Evolutionary conservation across 495 filamentous ascomycete genomes (phyloP).

Genomic region (Lasiosphaeris hirsuta): DNA sequence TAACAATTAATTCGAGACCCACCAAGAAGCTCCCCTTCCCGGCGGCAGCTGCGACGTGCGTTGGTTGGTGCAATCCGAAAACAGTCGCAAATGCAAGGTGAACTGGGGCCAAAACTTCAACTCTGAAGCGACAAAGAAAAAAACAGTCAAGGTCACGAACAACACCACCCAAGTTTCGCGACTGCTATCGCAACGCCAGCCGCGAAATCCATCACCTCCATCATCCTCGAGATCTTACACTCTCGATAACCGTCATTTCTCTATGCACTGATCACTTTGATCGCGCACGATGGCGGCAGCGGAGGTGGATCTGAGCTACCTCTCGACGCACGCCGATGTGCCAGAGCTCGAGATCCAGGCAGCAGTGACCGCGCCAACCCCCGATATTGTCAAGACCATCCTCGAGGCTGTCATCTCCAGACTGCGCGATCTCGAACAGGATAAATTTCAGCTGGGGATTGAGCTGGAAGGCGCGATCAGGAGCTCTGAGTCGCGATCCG

Average conservation of each 20-base stretch:
- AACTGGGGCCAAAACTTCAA: conserved; percentile 1
- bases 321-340: conserved; percentile 71
- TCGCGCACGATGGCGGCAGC: conserved; percentile 66
- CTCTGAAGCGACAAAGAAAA: conserved; percentile 3
- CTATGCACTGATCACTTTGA: conserved; percentile 18
- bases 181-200: not conserved
- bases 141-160: not conserved
- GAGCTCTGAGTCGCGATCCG: conserved; percentile 72
- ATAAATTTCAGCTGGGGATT: conserved; percentile 83
- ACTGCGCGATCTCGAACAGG: conserved; percentile 77
- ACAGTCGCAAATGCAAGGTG: conserved; percentile 10
- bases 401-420: conserved; percentile 66
- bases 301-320: conserved; percentile 69
- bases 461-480: conserved; percentile 87
- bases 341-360: conserved; percentile 63
- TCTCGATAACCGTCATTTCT: not conserved
- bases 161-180: not conserved
- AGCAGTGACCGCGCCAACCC: conserved; percentile 68
- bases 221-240: too few relatives aligned
- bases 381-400: conserved; percentile 68
- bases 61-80: conserved; percentile 17
- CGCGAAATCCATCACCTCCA: not conserved
- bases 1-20: too few relatives aligned
- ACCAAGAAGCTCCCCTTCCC: too few relatives aligned
- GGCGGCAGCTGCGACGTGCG: not conserved